Evolutionary conservation across 441 rosid genomes (phyloP), one percentile per base, ranked within the genome.

Genomic region (Erodium chrysanthum): DNA sequence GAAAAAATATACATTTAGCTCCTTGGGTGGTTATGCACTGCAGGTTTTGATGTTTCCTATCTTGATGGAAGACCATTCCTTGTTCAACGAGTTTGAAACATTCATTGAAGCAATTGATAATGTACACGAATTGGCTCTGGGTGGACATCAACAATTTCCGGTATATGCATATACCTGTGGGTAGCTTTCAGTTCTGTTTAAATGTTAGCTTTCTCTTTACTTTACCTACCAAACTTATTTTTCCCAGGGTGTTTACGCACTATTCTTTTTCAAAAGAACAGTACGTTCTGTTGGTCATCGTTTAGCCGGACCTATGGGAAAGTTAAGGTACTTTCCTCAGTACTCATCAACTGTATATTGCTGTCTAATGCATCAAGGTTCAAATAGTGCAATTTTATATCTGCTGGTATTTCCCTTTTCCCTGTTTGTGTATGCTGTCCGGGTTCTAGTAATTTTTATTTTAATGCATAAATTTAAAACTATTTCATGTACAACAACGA

Each of bases 11-110:
- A 23, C 33, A 60, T 23, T 25, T 25, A 60, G 35, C 11, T 60
- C 18, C 35, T 21, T 60, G 0, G 35, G 17, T 27, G 64, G 31
- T 27, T 25, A 60, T 60, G 27, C 54, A 18, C 75, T 62, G 37
- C 87, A 95, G 98, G 95, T 92, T 75, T 83, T 95, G 85, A 95
- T 92, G 98, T 89, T 83, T 86, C 99, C 99, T 33, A 66, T 79
- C 76, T 83, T 95, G 80, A 81, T 95, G 71, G 92, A 95, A 76
- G 95, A 95, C 72, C 85, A 82, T 76, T 84, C 88, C 18, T 83
- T 95, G 68, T 84, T 84, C 73, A 56, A 76, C 72, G 99, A 92
- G 80, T 92, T 95, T 77, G 98, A 92, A 74, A 81, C 76, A 42
- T 95, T 92, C 67, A 84, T 95, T 76, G 95, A 86, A 86, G 87